phyloP scores from a whole-genome alignment of 345 rosid genomes.

The Orychophragmus violaceus region DNA sequence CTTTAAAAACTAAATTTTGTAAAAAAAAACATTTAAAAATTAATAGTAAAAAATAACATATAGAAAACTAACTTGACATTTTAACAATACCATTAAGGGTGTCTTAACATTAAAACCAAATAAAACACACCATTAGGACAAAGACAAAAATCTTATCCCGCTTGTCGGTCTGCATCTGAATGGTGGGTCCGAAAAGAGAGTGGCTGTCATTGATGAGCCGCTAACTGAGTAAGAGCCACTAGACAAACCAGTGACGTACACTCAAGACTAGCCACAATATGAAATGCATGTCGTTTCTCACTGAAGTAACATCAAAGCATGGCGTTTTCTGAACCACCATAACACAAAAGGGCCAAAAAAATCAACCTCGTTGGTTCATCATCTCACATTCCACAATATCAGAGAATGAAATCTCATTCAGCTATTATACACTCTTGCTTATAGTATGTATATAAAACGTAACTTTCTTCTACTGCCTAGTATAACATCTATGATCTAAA shows the following conservation, averaged over 20 bases:
- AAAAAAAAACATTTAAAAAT: no score
- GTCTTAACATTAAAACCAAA: neutral
- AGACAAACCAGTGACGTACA: neutral
- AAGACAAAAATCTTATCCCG: neutral
- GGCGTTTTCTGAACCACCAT: neutral
- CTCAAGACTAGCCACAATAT: neutral
- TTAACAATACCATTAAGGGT: no score
- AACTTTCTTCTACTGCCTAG: slow-evolving; percentile 21
- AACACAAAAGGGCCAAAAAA: neutral
- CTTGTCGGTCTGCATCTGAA: slow-evolving; percentile 3
- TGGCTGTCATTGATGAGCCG: slow-evolving; percentile 14
- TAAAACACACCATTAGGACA: neutral
- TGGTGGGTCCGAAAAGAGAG: slow-evolving; percentile 14
- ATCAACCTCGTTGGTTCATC: neutral
- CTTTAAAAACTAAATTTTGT: no score
- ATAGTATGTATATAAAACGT: neutral
- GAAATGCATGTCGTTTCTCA: neutral
- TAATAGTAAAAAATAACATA: no score
- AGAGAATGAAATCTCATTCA: neutral
- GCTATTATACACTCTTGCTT: neutral
- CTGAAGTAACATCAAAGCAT: neutral
- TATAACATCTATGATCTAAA: slow-evolving; percentile 19
- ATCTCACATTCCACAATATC: neutral
- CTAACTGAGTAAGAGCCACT: slow-evolving; percentile 6
- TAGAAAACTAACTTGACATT: no score